Conservation (phyloP, 139 green algal species). For the Coelastrella sp. region DNA sequence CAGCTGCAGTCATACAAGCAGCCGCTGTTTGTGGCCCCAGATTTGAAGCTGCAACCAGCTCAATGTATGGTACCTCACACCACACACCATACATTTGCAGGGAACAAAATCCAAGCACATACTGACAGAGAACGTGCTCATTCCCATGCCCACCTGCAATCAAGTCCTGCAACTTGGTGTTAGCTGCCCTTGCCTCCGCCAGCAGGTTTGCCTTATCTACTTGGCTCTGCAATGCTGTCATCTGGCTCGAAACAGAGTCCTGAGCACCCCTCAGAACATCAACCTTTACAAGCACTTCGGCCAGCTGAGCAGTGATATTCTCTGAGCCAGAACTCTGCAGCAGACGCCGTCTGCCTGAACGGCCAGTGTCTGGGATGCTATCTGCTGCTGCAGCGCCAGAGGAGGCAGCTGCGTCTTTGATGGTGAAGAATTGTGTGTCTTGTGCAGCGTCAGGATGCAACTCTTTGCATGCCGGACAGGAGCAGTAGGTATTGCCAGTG, state of each 20-base stretch:
- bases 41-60: no score
- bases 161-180: slow-evolving; percentile 69
- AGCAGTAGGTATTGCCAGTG: background rate
- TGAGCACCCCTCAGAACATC: slow-evolving; percentile 19
- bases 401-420: slow-evolving; percentile 46
- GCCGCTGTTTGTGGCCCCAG: no score
- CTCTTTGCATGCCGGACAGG: slow-evolving; percentile 59
- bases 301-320: background rate
- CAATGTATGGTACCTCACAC: slow-evolving; percentile 65
- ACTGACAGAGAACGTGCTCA: background rate
- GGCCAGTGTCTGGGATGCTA: background rate
- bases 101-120: no score
- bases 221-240: slow-evolving; percentile 61
- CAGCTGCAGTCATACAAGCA: slow-evolving; percentile 48
- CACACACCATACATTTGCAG: background rate
- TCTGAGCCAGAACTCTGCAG: background rate
- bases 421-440: slow-evolving; percentile 58
- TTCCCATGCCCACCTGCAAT: slow-evolving; percentile 60
- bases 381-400: slow-evolving; percentile 18
- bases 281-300: slow-evolving; percentile 25
- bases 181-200: slow-evolving; percentile 59
- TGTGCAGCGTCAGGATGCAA: slow-evolving; percentile 46
- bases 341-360: background rate
- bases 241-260: slow-evolving; percentile 53
- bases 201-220: slow-evolving; percentile 74